Evolutionary conservation across 192 early-diverging fungal genomes (phyloP), one percentile per base, ranked within the genome.

Genomic region (Geranomyces variabilis): DNA sequence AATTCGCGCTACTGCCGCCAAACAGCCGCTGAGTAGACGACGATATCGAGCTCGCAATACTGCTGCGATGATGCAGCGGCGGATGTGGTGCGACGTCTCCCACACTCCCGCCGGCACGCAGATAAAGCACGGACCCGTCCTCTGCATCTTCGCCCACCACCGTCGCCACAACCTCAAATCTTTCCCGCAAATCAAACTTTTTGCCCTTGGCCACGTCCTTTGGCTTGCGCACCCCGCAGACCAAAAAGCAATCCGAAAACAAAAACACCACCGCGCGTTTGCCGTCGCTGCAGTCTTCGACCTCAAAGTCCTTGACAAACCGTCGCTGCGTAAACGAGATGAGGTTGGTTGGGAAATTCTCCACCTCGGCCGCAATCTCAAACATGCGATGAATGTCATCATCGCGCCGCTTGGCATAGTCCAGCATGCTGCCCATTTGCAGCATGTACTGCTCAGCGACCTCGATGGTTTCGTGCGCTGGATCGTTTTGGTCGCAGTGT

Each of bases 401-500:
- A 31, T 73, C 71, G 22, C 71, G 14, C 31, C 66, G 46, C 43
- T 73, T 73, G 55, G 61, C 71, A 43, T 73, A 55, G 63, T 73
- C 66, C 8, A 73, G 43, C 66, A 73, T 48, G 33, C 46, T 56
- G 12, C 71, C 71, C n/a, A 73, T 73, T 43, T 73, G 63, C 29
- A 65, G 69, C 71, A 73, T 73, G 71, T 73, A 73, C 29, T 73
- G 63, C 26, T 66, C 65, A 5, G 71, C 71, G 13, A 67, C 71
- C 28, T 73, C 71, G 24, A 73, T 30, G 17, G 44, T 67, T 57
- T 73, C 63, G 30, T 46, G 47, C 8, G 28, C 46, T 14, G 71
- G 63, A 29, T 65, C 45, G 1, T 36, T 59, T 19, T 73, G 41
- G 21, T 73, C 63, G 29, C 44, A 33, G 33, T 73, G 48, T 41